Evolutionary conservation across 108 stramenopile genomes (phyloP), one percentile per base, ranked within the genome.

Genomic region (Thalassiosira profunda): DNA sequence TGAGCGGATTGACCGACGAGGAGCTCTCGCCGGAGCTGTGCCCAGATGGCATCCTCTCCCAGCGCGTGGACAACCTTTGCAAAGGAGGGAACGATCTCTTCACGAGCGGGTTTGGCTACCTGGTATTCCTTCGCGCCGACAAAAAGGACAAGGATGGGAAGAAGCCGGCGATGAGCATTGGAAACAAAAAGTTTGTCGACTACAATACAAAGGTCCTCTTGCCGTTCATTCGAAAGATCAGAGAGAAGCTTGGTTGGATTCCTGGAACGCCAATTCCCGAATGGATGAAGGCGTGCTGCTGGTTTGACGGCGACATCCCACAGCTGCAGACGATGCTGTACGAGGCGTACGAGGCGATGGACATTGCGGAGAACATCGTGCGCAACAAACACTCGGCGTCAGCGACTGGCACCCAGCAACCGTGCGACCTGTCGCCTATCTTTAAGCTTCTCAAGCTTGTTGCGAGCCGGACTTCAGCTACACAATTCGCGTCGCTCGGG

Each of bases 371-470:
- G 20, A 49, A 49, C 0, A 49, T 49, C 31, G 48, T 49, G 1
- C 48, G 48, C 17, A 49, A 49, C 21, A 49, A 49, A 30, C 48
- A 49, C 21, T 30, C 48, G 11, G 48, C 48, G 14, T 25, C 48
- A 1, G 48, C 29, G 0, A 49, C 48, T 30, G 48, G 12, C 26
- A 21, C 44, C 20, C 20, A 43, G 15, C 42, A 43, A 18, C 43
- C 43, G 1, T 3, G 43, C 21, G 43, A 3, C 21, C 43, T 44
- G 18, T 44, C 43, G 43, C 43, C 43, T 20, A 1, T 44, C 7
- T 44, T 44, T 7, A 44, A 7, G 21, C 43, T 44, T 20, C 43
- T 44, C 17, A 3, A 48, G 24, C 26, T 15, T 4, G 46, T 15
- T 48, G 3, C 46, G 1, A 26, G 14, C 46, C 46, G 15, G 1